These are phyloP conservation scores for Thalassiosira exigua DNA, from an alignment of 352 stramenopile genomes.

Conservation along the genomic window DNA sequence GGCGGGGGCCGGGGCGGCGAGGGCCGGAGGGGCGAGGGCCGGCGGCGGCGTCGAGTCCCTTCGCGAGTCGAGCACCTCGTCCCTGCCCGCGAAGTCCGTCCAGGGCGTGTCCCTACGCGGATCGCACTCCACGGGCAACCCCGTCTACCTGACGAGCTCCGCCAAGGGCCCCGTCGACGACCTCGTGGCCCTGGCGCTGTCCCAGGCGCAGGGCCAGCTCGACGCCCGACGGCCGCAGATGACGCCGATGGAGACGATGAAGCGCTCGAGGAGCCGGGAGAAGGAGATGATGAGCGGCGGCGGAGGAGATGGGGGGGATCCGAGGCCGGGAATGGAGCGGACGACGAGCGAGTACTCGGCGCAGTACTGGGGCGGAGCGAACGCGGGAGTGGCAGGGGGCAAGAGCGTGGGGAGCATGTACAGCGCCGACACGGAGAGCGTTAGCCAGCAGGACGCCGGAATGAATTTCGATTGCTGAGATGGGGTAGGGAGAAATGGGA, in stretches of 20 bases:
- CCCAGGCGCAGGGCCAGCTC: neutral
- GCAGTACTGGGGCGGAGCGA: neutral
- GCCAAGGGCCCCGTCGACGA: neutral
- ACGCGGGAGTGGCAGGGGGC: no score
- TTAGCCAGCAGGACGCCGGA: neutral
- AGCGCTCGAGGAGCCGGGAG: neutral
- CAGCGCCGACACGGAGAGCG: neutral
- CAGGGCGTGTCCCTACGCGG: no score
- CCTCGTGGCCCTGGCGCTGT: neutral
- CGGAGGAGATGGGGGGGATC: no score
- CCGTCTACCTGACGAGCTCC: neutral
- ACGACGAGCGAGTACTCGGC: neutral
- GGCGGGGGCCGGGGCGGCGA: no score
- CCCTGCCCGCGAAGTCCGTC: no score
- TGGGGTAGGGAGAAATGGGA: neutral
- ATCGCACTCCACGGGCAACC: neutral
- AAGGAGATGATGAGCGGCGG: neutral
- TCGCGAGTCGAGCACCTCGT: no score
- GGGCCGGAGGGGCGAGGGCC: no score
- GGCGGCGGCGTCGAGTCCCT: no score
- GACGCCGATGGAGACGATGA: no score
- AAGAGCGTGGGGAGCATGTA: neutral
- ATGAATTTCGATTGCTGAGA: neutral
- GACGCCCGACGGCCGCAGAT: no score
- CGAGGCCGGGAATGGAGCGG: no score